phyloP scores from a whole-genome alignment of 2,329 filamentous ascomycete genomes.

The Rutstroemia sp. region DNA sequence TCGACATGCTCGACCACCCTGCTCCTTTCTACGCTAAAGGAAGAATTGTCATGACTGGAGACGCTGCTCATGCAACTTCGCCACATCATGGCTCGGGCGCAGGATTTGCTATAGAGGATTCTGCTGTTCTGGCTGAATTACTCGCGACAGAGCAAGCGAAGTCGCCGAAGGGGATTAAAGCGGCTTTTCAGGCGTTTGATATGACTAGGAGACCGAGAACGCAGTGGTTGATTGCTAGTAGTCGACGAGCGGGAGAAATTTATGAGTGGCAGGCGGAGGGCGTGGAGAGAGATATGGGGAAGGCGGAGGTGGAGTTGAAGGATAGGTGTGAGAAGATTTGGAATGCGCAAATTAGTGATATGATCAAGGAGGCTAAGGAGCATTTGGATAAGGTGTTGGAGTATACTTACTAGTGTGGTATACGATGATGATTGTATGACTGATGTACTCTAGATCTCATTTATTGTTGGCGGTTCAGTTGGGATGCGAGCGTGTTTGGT shows the following conservation, averaged over 20 bases:
- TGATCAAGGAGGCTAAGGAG: neutral
- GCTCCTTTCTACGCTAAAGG: conserved; percentile 26
- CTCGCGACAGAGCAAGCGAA: conserved; percentile 36
- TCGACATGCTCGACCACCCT: conserved; percentile 34
- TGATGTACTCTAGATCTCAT: too few relatives aligned
- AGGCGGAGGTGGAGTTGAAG: conserved; percentile 35
- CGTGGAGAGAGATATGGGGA: conserved; percentile 26
- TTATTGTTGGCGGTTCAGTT: too few relatives aligned
- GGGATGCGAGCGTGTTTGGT: too few relatives aligned
- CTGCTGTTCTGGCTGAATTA: conserved; percentile 36
- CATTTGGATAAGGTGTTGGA: too few relatives aligned
- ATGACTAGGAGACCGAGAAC: conserved; percentile 30
- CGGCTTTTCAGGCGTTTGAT: conserved; percentile 41
- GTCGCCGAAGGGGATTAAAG: conserved; percentile 27
- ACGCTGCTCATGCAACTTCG: conserved; percentile 54
- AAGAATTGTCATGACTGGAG: conserved; percentile 44
- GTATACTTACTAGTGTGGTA: too few relatives aligned
- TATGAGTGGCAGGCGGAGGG: conserved; percentile 32
- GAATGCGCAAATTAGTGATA: conserved; percentile 23
- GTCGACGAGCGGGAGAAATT: conserved; percentile 30
- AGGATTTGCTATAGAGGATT: conserved; percentile 48
- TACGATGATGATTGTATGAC: too few relatives aligned
- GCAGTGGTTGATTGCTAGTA: conserved; percentile 8
- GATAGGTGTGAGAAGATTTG: conserved; percentile 34
- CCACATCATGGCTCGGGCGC: conserved; percentile 52